Base-by-base conservation (phyloP, 176 grass and related monocot species). In the Oryza rufipogon region DNA sequence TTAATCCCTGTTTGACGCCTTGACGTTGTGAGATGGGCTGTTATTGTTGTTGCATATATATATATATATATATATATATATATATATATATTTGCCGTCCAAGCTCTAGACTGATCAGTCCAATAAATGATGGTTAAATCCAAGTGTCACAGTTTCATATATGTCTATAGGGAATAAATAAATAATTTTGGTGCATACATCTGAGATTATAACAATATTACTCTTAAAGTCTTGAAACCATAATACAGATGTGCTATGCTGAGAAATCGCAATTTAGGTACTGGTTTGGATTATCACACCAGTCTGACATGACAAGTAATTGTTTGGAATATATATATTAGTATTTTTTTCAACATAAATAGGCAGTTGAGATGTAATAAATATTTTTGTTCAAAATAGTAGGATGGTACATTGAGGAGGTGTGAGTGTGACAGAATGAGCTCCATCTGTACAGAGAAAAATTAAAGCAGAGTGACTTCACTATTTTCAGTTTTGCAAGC, bases 141-240 rank as follows among this genome's bases (percentile, higher is more conserved):
- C 82, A 81, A 81, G 30, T 28, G 11, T 1, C 23, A 41, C 3
- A 66, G 25, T 22, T 73, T 64, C 8, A 66, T 17, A 0, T 69
- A 17, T 39, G 0, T 7, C 25, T 23, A 16, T 3, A 11, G 2
- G 15, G 78, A 89, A 85, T 86, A 71, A 89, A 85, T 81, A 66
- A 54, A 10, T 22, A 63, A 63, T 56, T 32, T 85, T 2, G 64
- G 65, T 56, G 77, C 76, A 81, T 68, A 33, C 77, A 51, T 63
- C 3, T 16, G n/a, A 85, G 49, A 44, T 20, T 73, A 11, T 4
- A 26, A 19, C 33, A 17, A 5, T 9, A 11, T 28, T 47, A 10
- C 46, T 12, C 15, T 2, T 2, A 3, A n/a, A 4, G 1, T 54
- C 46, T 46, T 14, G 15, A 64, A 71, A 77, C 39, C 19, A 36